Percentiles rank a stretch among this genome's conserved stretches.
Conservation (phyloP, 495 filamentous ascomycete genomes). For the Lentithecium fluviatile region DNA sequence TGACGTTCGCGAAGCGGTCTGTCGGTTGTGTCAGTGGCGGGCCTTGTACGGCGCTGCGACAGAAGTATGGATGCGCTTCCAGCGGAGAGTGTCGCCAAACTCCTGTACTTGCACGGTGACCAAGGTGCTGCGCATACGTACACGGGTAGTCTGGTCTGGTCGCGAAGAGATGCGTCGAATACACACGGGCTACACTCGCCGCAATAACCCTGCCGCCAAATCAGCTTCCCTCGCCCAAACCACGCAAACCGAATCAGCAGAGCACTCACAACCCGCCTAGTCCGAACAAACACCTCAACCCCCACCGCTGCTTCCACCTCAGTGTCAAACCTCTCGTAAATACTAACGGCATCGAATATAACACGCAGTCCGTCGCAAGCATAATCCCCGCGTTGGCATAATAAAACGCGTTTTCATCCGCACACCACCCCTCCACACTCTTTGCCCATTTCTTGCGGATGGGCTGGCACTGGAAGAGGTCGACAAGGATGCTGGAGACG, state of each 20-base stretch:
- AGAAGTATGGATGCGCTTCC: no score
- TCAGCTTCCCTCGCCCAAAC: background rate
- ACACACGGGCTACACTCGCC: conserved; percentile 16
- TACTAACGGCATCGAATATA: conserved; percentile 30
- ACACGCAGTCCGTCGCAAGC: conserved; percentile 19
- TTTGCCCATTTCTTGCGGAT: conserved; percentile 13
- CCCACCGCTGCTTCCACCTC: conserved; percentile 16
- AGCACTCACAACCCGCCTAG: conserved; percentile 25
- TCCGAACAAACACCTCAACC: conserved; percentile 24
- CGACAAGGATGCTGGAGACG: conserved; percentile 17
- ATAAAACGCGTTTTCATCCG: conserved; percentile 14
- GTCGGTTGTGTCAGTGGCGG: background rate
- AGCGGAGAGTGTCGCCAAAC: no score
- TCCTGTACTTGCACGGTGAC: no score
- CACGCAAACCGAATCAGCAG: background rate
- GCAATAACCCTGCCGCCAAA: conserved; percentile 12
- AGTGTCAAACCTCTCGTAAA: conserved; percentile 25
- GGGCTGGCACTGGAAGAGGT: conserved; percentile 28
- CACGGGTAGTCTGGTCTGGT: conserved; percentile 11
- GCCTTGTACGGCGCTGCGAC: no score
- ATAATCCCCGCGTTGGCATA: conserved; percentile 24
- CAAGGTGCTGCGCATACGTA: no score
- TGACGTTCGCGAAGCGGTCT: conserved; percentile 27
- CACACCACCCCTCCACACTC: conserved; percentile 12
- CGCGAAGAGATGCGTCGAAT: conserved; percentile 9